A percentile compares a stretch with the other conserved stretches of the same genome.
Evolutionary conservation across 75 land plant genomes (phyloP).

Genomic region (Isoetes taiwanensis): DNA sequence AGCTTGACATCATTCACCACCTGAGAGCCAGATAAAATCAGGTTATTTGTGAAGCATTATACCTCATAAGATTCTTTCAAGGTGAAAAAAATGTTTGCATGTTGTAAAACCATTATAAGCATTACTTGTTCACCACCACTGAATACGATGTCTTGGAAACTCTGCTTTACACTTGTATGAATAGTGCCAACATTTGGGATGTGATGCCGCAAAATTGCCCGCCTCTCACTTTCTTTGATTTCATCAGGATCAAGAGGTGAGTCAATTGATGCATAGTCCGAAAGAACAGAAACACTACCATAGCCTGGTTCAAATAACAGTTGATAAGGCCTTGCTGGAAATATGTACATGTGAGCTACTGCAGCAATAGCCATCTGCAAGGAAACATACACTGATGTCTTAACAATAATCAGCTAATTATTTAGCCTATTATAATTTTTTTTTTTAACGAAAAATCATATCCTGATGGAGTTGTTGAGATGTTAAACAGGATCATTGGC

Average conservation of each 20-base stretch:
- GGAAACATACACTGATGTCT: too few relatives aligned
- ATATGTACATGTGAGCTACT: constrained; percentile 66
- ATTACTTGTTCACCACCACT: constrained; percentile 76
- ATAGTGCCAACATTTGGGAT: constrained; percentile 35
- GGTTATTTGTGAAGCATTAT: not conserved
- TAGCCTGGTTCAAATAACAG: constrained; percentile 34
- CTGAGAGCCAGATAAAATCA: constrained; percentile 15
- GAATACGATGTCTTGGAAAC: constrained; percentile 70
- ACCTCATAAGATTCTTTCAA: not conserved
- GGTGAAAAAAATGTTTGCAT: not conserved
- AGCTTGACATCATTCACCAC: constrained; percentile 79
- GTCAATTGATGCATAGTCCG: constrained; percentile 82
- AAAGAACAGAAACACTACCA: constrained; percentile 62
- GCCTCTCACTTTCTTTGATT: constrained; percentile 73
- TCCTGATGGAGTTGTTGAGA: too few relatives aligned
- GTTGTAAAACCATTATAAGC: not conserved
- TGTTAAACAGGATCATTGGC: too few relatives aligned
- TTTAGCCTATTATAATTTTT: too few relatives aligned
- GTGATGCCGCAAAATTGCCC: constrained; percentile 41
- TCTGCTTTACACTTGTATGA: constrained; percentile 64
- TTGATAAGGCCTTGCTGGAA: constrained; percentile 81
- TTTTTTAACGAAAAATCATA: too few relatives aligned
- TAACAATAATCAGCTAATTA: too few relatives aligned
- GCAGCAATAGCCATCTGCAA: constrained; percentile 88
- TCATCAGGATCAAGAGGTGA: constrained; percentile 78